Conservation (phyloP, 768 basidiomycete species). For the Suillus brevipes region DNA sequence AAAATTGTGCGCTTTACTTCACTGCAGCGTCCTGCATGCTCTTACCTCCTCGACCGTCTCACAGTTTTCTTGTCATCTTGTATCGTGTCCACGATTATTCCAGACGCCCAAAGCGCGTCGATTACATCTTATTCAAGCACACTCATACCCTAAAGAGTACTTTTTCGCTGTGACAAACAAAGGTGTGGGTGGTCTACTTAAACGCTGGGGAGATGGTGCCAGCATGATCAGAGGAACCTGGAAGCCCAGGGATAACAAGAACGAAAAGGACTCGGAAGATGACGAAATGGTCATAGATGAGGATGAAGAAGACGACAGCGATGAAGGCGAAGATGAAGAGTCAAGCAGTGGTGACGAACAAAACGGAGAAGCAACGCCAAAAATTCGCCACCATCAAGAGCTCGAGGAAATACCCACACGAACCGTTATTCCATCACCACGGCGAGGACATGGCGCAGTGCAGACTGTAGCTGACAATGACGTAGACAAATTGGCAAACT, state of each 20-base stretch:
- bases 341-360: slow-evolving; percentile 7
- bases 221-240: slow-evolving; percentile 75
- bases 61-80: slow-evolving; percentile 80
- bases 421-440: slow-evolving; percentile 19
- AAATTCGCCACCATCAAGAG: slow-evolving; percentile 20
- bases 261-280: slow-evolving; percentile 16
- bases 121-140: slow-evolving; percentile 78
- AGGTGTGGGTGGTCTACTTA: slow-evolving; percentile 78
- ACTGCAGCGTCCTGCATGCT: slow-evolving; percentile 8
- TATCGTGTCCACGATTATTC: slow-evolving; percentile 59
- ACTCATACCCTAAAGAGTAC: slow-evolving; percentile 85
- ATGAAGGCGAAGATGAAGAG: slow-evolving; percentile 23
- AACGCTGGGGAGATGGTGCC: slow-evolving; percentile 82
- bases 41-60: neutral
- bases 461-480: slow-evolving; percentile 19
- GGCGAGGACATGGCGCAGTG: slow-evolving; percentile 22
- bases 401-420: slow-evolving; percentile 20
- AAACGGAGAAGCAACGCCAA: slow-evolving; percentile 28
- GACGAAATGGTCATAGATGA: slow-evolving; percentile 25
- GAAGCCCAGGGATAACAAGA: slow-evolving; percentile 47
- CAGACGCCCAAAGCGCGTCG: slow-evolving; percentile 72
- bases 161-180: slow-evolving; percentile 93
- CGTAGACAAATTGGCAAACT: slow-evolving; percentile 51
- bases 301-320: slow-evolving; percentile 24
- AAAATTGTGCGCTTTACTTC: slow-evolving; percentile 60